These are phyloP conservation scores for Kodamaea neixiangensis DNA, from an alignment of 805 yeast species.

Conservation along the genomic window DNA sequence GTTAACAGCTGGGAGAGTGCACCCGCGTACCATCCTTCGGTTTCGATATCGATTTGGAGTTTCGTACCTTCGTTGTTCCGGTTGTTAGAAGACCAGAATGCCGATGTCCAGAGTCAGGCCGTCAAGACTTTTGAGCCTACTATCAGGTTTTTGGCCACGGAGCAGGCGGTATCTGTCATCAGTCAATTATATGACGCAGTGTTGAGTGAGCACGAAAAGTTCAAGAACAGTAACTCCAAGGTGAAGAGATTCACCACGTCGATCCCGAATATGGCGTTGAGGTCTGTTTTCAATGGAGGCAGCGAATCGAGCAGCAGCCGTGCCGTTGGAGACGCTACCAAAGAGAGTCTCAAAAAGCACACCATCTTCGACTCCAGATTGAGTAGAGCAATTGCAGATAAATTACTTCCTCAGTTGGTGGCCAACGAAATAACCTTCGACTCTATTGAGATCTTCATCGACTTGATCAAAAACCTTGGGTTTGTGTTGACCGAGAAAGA, in stretches of 20 bases:
- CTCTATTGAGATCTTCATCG: conserved; percentile 60
- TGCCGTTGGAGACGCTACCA: conserved; percentile 1
- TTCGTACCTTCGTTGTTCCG: conserved; percentile 37
- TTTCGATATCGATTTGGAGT: conserved; percentile 2
- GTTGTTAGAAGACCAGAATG: conserved; percentile 57
- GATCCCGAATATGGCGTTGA: conserved; percentile 54
- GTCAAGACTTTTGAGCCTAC: conserved; percentile 56
- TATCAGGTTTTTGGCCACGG: conserved; percentile 37
- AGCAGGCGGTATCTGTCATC: conserved; percentile 32
- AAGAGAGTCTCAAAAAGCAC: neutral
- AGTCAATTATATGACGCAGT: conserved; percentile 27
- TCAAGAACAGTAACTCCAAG: conserved; percentile 10
- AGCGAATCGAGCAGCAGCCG: neutral
- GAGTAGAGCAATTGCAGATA: conserved; percentile 34
- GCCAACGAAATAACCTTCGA: conserved; percentile 48
- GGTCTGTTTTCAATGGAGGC: conserved; percentile 37
- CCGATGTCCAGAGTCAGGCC: conserved; percentile 77
- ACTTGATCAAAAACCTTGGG: conserved; percentile 54
- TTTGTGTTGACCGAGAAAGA: conserved; percentile 39
- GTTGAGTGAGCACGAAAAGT: conserved; percentile 18
- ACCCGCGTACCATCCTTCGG: conserved; percentile 1
- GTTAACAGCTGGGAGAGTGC: conserved; percentile 11
- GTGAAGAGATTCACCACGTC: conserved; percentile 43
- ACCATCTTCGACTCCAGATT: conserved; percentile 15
- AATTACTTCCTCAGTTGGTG: conserved; percentile 41